These are phyloP conservation scores for Quercus cerris DNA, from an alignment of 306 rosid species.

Conservation along the genomic window DNA sequence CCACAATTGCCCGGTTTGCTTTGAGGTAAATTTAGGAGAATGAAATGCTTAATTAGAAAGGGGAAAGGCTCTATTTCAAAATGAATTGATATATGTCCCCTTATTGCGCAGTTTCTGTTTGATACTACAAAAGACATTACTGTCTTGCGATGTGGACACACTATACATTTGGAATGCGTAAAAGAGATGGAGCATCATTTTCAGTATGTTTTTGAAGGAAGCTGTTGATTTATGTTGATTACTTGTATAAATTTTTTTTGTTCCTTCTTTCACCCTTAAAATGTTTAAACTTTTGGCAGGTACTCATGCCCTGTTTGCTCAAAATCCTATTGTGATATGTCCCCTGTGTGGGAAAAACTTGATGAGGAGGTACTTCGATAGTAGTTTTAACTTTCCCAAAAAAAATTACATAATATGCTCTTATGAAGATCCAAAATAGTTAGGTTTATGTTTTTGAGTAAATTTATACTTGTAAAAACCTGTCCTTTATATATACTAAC, in stretches of 20 bases:
- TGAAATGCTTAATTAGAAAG: background rate
- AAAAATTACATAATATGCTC: background rate
- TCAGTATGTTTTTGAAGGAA: constrained; percentile 38
- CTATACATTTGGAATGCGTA: constrained; percentile 69
- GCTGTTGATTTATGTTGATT: background rate
- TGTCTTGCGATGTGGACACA: constrained; percentile 52
- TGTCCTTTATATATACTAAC: background rate
- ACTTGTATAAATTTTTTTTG: background rate
- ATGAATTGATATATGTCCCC: background rate
- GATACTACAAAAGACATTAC: constrained; percentile 59
- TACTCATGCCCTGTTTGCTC: constrained; percentile 82
- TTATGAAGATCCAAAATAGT: background rate
- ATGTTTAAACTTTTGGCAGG: constrained; percentile 32
- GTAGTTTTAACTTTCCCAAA: background rate
- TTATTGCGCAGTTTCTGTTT: constrained; percentile 59
- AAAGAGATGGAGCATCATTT: constrained; percentile 56
- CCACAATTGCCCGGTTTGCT: constrained; percentile 56
- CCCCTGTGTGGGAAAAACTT: constrained; percentile 57
- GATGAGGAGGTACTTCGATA: constrained; percentile 50
- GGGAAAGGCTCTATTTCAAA: background rate
- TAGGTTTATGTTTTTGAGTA: background rate
- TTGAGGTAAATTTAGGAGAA: constrained; percentile 30
- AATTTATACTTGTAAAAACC: background rate
- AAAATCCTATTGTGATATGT: constrained; percentile 72
- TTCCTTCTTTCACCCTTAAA: background rate